A percentile compares a stretch with the other conserved stretches of the same genome.
Conservation (phyloP, 2,329 filamentous ascomycete species). For the Venturia nashicola region DNA sequence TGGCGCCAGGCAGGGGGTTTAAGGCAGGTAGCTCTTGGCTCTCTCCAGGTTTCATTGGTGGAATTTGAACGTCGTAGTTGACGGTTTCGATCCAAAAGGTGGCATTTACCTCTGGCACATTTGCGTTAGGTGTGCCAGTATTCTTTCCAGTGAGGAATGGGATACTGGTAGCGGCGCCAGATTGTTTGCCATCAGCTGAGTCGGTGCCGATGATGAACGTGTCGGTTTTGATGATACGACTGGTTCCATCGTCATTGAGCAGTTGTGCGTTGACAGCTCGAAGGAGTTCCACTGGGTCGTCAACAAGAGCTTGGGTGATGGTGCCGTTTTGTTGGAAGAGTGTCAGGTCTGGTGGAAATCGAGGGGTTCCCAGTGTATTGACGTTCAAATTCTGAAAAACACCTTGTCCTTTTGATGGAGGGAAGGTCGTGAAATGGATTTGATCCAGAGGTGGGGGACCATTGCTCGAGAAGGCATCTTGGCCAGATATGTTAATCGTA, state of each 20-base stretch:
- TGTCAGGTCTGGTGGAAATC: not conserved
- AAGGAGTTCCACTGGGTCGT: not conserved
- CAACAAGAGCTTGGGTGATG: not conserved
- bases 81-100: conserved; percentile 23
- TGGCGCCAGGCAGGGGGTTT: not conserved
- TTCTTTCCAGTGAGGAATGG: not conserved
- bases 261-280: not conserved
- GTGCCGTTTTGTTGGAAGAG: not conserved
- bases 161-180: not conserved
- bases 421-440: not conserved
- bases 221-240: not conserved
- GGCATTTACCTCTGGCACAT: conserved; percentile 16
- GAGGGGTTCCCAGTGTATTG: not conserved
- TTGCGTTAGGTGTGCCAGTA: conserved; percentile 14
- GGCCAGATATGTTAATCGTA: conserved; percentile 26
- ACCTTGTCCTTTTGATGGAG: not conserved
- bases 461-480: not conserved
- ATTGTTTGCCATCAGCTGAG: not conserved
- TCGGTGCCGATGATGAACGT: not conserved
- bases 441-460: not conserved
- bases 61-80: conserved; percentile 13
- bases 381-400: not conserved
- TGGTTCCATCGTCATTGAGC: not conserved
- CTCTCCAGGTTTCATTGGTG: not conserved
- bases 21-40: not conserved